Evolutionary conservation across 2,329 filamentous ascomycete species (phyloP), one percentile per base, ranked within the genome.

Genomic region (Fusarium redolens): DNA sequence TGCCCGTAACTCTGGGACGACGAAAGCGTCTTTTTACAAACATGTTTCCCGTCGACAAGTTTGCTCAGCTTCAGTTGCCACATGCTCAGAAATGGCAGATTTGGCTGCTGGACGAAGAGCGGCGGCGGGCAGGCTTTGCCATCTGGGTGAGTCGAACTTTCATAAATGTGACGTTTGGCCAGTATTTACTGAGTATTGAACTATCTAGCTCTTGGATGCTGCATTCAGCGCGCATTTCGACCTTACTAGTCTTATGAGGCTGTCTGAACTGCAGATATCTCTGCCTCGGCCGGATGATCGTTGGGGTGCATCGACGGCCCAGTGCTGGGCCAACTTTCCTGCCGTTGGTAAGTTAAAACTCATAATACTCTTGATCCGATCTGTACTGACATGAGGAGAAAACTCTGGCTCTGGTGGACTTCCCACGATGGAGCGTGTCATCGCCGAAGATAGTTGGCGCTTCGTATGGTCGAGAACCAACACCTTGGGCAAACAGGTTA

Each of bases 21-120:
- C 10, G 58, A 20, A 62, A 65, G 6, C 41, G 57, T 0, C 30
- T 65, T 4, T 65, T 65, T 22, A 65, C 58, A 47, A 62, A 48
- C 28, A 62, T 65, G 62, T 65, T 65, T 30, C 62, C 57, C 0
- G 43, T 62, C 6, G 48, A 65, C 14, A 65, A 65, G 57, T 65
- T 65, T 31, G 28, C 62, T 3, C 45, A 65, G 41, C 48, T 65
- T 18, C 47, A 65, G 22, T 35, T 62, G 18, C 62, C 62, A 5
- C 48, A 38, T 15, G 38, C 56, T 7, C 55, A 61, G 22, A 64
- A 64, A 13, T 64, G 61, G 61, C 61, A 64, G 5, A 52, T 64
- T 2, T 64, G 61, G 61, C 13, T 64, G 7, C 38, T 64, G 1
- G 61, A 65, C 2, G 61, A 65, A 7, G 61, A 65, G 28, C 45